These are phyloP conservation scores for Diphasiastrum complanatum DNA, from an alignment of 83 land plant genomes.

Conservation along the genomic window DNA sequence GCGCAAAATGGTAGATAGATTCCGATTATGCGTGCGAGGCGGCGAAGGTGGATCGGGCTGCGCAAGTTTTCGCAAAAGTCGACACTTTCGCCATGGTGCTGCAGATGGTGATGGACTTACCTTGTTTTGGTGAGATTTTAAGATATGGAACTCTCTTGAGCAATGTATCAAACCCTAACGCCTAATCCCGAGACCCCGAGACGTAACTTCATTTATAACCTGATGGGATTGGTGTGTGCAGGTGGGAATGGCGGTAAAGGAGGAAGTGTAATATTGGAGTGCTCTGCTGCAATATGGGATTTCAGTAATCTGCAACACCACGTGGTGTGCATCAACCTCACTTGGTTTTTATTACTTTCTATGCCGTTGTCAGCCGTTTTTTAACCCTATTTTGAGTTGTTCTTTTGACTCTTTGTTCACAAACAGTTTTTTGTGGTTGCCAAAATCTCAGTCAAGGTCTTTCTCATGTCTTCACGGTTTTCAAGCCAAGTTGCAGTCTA, in stretches of 20 bases:
- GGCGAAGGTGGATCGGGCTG: slow-evolving; percentile 97
- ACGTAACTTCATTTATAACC: not conserved
- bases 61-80: slow-evolving; percentile 68
- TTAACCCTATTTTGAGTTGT: too few species aligned
- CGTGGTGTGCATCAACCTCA: too few species aligned
- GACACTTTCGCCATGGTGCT: slow-evolving; percentile 58
- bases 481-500: too few species aligned
- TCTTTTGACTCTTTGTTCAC: too few species aligned
- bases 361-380: too few species aligned
- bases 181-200: not conserved
- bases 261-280: slow-evolving; percentile 83
- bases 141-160: not conserved
- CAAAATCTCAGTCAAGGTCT: too few species aligned
- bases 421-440: too few species aligned
- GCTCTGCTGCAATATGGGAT: slow-evolving; percentile 79
- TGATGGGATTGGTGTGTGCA: slow-evolving; percentile 10
- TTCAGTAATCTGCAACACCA: slow-evolving; percentile 83
- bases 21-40: slow-evolving; percentile 68
- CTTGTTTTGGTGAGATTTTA: not conserved
- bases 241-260: slow-evolving; percentile 99
- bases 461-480: too few species aligned
- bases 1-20: slow-evolving; percentile 74
- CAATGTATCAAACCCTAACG: not conserved
- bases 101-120: slow-evolving; percentile 59
- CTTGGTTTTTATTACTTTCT: too few species aligned